phyloP scores from a whole-genome alignment of 2,329 filamentous ascomycete genomes.

The Neofusicoccum parvum region DNA sequence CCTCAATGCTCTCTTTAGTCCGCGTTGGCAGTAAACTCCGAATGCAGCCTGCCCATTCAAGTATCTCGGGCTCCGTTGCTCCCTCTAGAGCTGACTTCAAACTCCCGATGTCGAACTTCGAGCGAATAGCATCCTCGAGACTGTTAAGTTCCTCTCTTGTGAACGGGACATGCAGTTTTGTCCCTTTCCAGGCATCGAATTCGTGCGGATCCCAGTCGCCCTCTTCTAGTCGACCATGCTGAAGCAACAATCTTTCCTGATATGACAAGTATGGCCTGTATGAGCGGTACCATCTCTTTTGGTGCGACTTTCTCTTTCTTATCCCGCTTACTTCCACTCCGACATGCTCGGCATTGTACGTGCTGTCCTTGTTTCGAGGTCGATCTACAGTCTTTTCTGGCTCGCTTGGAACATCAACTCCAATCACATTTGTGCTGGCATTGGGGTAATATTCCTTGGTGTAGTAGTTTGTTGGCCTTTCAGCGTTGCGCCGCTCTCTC shows the following conservation, averaged over 20 bases:
- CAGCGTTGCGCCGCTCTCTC: conserved; percentile 2
- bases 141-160: conserved; percentile 29
- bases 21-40: conserved; percentile 25
- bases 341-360: not conserved
- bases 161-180: conserved; percentile 38
- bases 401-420: conserved; percentile 24
- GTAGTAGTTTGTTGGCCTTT: not conserved
- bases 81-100: conserved; percentile 21
- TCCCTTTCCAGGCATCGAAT: conserved; percentile 33
- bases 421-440: conserved; percentile 24
- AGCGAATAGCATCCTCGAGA: conserved; percentile 27
- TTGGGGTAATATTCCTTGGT: not conserved
- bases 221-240: conserved; percentile 10
- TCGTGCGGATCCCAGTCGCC: conserved; percentile 32
- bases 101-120: not conserved
- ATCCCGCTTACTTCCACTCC: not conserved
- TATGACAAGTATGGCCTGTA: conserved; percentile 29
- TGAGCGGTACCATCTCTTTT: not conserved
- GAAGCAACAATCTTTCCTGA: conserved; percentile 28
- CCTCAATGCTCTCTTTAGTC: conserved; percentile 29
- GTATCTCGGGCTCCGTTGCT: conserved; percentile 30
- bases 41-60: conserved; percentile 25
- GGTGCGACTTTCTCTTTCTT: not conserved
- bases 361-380: not conserved
- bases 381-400: not conserved